Base-by-base conservation (phyloP, 1,284 basidiomycete species). In the Fomitiporia mediterranea region DNA sequence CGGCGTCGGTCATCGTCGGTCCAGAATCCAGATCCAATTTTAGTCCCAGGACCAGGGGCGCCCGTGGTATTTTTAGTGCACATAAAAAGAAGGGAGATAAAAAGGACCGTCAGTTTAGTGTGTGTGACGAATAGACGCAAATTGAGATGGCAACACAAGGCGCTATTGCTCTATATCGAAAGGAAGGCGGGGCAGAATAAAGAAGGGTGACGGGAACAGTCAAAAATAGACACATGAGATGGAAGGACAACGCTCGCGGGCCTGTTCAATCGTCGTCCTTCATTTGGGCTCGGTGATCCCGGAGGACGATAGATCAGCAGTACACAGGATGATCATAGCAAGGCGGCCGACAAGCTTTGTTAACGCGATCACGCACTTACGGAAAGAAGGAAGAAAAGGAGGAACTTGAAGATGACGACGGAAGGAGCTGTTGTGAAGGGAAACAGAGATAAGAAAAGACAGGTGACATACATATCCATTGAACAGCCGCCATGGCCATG, bases 401-500 rank as follows among this genome's bases (percentile, higher is more conserved):
- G 13, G 32, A 34, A 19, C n/a, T n/a, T 21, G 47, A 23, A 55
- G 34, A 32, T 21, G 15, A 48, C 51, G 47, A 28, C 40, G n/a
- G n/a, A n/a, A n/a, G 34, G 34, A 46, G 21, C 19, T 15, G 25
- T 13, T 17, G 27, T n/a, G 47, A 43, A 23, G 13, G 38, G 27
- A 57, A 30, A 23, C 21, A 43, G 21, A 55, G 28, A 40, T 32
- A 46, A 57, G 32, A 37, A 52, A 28, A 52, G 34, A 40, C 30
- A 25, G 39, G 50, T 35, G 1, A 78, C 85, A 64, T 68, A 89
- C 88, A 69, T 82, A 81, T 61, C 73, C 72, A 69, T 89, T 89
- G 28, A 86, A 63, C 56, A 86, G 63, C 65, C 86, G 75, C 63
- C 71, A 69, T 0, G 87, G 86, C 86, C 85, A 88, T 56, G 71